phyloP scores from a whole-genome alignment of 2,329 filamentous ascomycete genomes.

The Aspergillus versicolor region DNA sequence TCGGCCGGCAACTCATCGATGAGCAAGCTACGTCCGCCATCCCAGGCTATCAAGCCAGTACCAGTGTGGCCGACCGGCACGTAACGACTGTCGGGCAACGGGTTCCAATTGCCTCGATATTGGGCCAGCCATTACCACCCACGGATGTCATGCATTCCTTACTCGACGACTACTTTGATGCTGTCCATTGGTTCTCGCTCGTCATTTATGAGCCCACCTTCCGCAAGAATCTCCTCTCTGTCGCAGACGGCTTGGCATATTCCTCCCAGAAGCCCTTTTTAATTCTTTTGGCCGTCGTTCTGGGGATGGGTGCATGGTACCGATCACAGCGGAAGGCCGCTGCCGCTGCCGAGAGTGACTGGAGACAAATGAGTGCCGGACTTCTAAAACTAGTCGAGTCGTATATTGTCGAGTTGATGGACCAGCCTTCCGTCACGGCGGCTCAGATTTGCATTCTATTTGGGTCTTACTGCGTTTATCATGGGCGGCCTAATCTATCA shows the following conservation, averaged over 20 bases:
- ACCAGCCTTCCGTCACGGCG: constrained; percentile 37
- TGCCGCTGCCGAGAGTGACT: constrained; percentile 18
- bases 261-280: constrained; percentile 38
- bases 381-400: constrained; percentile 29
- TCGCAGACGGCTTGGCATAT: constrained; percentile 35
- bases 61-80: background rate
- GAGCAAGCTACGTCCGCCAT: constrained; percentile 36
- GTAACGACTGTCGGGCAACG: constrained; percentile 18
- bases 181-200: constrained; percentile 48
- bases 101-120: constrained; percentile 24
- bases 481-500: constrained; percentile 42
- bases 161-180: constrained; percentile 42
- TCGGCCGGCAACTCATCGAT: constrained; percentile 27
- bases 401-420: constrained; percentile 42
- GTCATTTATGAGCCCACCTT: constrained; percentile 45
- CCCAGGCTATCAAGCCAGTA: constrained; percentile 28
- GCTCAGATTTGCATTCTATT: constrained; percentile 42
- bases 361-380: constrained; percentile 17
- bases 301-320: constrained; percentile 43
- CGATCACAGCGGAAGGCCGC: constrained; percentile 22
- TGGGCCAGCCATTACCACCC: constrained; percentile 31
- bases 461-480: constrained; percentile 44
- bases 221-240: constrained; percentile 31
- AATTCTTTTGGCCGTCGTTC: constrained; percentile 36
- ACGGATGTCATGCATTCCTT: constrained; percentile 29